phyloP scores from a whole-genome alignment of 2,329 filamentous ascomycete genomes.

The Cryoendolithus antarcticus region DNA sequence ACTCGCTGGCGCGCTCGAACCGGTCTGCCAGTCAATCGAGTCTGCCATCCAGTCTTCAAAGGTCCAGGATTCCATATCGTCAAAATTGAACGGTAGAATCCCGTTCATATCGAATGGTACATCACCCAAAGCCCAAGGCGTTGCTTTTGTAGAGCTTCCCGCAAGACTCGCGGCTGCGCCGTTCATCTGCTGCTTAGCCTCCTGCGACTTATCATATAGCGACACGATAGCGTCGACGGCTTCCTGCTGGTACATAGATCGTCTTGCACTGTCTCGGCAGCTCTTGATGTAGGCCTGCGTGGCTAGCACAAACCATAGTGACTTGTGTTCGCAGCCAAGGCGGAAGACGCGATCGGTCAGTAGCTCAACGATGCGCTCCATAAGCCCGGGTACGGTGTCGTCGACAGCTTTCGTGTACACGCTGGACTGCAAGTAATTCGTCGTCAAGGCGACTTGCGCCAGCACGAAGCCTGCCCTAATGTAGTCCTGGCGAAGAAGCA shows the following conservation, averaged over 20 bases:
- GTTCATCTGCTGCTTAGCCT: neutral
- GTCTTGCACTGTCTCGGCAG: slow-evolving; percentile 13
- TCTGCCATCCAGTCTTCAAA: slow-evolving; percentile 20
- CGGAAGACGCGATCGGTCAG: slow-evolving; percentile 18
- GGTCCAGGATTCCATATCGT: slow-evolving; percentile 21
- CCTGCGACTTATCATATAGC: slow-evolving; percentile 16
- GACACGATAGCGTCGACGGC: slow-evolving; percentile 18
- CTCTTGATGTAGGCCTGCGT: slow-evolving; percentile 16
- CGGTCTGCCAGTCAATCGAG: slow-evolving; percentile 6
- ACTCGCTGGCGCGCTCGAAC: too few relatives aligned
- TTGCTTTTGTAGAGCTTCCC: too few relatives aligned
- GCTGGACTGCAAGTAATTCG: neutral
- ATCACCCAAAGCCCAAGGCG: too few relatives aligned
- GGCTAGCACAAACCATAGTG: slow-evolving; percentile 20
- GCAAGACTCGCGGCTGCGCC: neutral
- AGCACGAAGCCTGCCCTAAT: slow-evolving; percentile 18
- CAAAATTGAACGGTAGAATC: slow-evolving; percentile 13
- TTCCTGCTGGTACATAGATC: slow-evolving; percentile 18
- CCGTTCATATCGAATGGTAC: slow-evolving; percentile 1
- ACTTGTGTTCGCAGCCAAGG: slow-evolving; percentile 18
- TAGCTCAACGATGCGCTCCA: slow-evolving; percentile 13
- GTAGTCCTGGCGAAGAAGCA: slow-evolving; percentile 18
- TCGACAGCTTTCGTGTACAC: neutral
- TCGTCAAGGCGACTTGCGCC: slow-evolving; percentile 1
- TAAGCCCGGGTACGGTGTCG: neutral